Base-by-base conservation (phyloP, 129 eudicot species). In the Chrysanthemum lavandulifolium region DNA sequence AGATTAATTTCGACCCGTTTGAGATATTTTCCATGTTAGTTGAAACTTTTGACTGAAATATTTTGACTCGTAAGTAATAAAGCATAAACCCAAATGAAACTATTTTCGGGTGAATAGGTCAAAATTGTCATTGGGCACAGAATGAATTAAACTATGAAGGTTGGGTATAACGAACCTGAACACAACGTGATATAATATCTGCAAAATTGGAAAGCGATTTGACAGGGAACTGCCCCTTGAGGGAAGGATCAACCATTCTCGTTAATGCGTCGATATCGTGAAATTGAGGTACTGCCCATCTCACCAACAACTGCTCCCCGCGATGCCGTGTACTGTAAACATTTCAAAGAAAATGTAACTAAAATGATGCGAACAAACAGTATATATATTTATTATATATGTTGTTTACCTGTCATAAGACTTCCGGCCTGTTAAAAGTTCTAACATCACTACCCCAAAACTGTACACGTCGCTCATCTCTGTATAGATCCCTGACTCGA, bases 261-360 rank as follows among this genome's bases (percentile, higher is more conserved):
- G 91, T 72, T n/a, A n/a, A 84, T 14, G 98, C 95, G 74, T 89
- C 96, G 36, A 91, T 91, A 79, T 91, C 97, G 68, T 91, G 96
- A 72, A 91, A 92, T 78, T 88, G 97, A 48, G 90, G 95, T 56
- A 92, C 71, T 21, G 98, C 98, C 98, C 98, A 92, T 80, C 98
- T 84, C 71, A 87, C 98, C 62, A 92, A 73, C 79, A 86, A 73
- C 72, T 92, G 98, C 71, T 92, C 98, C 71, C 96, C 98, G 72
- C 98, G 88, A 75, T 68, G 79, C 57, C 92, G 83, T 21, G 89
- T 54, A 59, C 98, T 92, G 61, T 0, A 75, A 64, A 62, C 16
- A 47, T 13, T 25, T 23, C 31, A 3, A n/a, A 33, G 47, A 40
- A 58, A 12, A 31, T 3, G 52, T 14, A 59, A 55, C 7, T 21